Base-by-base conservation (phyloP, 805 yeast genomes). In the Cyberlindnera meyerae region DNA sequence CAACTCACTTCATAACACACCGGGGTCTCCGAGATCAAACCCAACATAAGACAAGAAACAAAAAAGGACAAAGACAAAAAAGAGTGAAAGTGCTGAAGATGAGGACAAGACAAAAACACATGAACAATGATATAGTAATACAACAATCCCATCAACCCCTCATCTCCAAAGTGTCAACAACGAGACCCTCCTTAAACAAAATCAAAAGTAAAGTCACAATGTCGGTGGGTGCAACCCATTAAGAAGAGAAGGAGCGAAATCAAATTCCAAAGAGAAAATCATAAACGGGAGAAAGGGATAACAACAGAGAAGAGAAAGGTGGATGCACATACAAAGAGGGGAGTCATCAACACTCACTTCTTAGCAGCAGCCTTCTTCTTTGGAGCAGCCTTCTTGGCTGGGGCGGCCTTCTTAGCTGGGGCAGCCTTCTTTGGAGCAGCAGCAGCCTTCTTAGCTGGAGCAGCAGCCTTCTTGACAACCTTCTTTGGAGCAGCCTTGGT, bases 401-500 rank as follows among this genome's bases (percentile, higher is more conserved):
- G 45, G 31, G 53, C 48, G 18, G 53, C 47, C 44, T 48, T 36
- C 48, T 49, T 55, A n/a, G n/a, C n/a, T 7, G 48, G 36, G 18
- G 30, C 38, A 37, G 55, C 57, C 48, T 53, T 59, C 28, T 57
- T 58, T 18, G 64, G 47, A 15, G 58, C 53, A 30, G 56, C 48
- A 17, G 53, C 45, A 43, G 56, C 57, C 49, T 55, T 60, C 24
- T 55, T 49, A 17, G 52, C 40, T 18, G 48, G 38, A 16, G 42
- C 18, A 14, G 29, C 29, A 14, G 18, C 50, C 20, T 48, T 54
- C 53, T 45, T 58, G 25, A 57, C 51, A 37, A 55, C 57, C 48
- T 54, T 60, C 31, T 58, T 59, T 53, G 63, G 46, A 15, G 57
- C 51, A 27, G 55, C 47, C 47, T 55, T 54, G 16, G 53, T 45